These are phyloP conservation scores for Bolboschoenoplectus hybrid DNA, from an alignment of 202 grass and related monocot species.

Conservation along the genomic window DNA sequence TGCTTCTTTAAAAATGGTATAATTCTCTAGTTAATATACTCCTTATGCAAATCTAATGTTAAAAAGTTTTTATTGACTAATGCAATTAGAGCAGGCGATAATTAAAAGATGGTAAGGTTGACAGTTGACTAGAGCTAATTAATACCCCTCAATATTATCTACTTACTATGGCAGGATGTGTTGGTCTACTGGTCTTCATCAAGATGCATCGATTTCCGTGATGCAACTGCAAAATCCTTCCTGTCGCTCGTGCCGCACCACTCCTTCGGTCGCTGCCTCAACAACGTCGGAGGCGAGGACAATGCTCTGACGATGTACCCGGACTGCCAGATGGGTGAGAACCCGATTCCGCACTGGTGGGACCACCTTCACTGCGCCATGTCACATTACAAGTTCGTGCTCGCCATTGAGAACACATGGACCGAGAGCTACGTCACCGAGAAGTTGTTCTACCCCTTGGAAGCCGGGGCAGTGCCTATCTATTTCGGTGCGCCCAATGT, in stretches of 20 bases:
- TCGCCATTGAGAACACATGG: conserved; percentile 53
- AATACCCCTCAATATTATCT: background rate
- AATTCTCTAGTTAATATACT: background rate
- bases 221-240: conserved; percentile 40
- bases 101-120: background rate
- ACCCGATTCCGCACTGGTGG: conserved; percentile 50
- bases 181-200: conserved; percentile 56
- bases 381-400: conserved; percentile 56
- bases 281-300: conserved; percentile 46
- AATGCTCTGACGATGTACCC: conserved; percentile 40
- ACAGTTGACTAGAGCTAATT: background rate
- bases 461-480: conserved; percentile 44
- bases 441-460: conserved; percentile 53
- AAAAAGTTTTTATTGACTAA: background rate
- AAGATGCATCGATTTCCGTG: conserved; percentile 39
- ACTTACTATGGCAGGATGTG: conserved; percentile 32
- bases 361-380: conserved; percentile 49
- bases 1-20: background rate
- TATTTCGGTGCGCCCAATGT: conserved; percentile 49
- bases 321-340: conserved; percentile 39
- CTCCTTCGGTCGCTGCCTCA: conserved; percentile 54
- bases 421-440: conserved; percentile 47
- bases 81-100: background rate
- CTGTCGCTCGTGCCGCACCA: conserved; percentile 42
- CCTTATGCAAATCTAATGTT: background rate